Conservation (phyloP, 805 yeast genomes). For the Saturnispora galanensis region DNA sequence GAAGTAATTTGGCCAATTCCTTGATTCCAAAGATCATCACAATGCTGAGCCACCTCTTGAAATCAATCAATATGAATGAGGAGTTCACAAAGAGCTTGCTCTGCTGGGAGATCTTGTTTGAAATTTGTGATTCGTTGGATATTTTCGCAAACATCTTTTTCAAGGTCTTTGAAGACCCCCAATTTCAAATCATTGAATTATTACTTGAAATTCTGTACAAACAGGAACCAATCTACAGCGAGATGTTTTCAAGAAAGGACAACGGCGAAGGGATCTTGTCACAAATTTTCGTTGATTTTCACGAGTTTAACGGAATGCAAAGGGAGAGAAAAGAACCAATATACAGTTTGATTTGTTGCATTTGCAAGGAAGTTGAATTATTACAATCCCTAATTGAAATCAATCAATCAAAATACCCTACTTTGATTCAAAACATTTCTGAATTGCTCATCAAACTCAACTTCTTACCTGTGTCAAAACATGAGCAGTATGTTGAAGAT, state of each 20-base stretch:
- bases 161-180: constrained; percentile 11
- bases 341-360: constrained; percentile 13
- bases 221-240: constrained; percentile 15
- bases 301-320: constrained; percentile 15
- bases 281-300: constrained; percentile 16
- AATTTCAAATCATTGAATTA: constrained; percentile 10
- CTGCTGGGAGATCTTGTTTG: constrained; percentile 20
- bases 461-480: constrained; percentile 32
- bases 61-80: constrained; percentile 2
- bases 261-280: background rate
- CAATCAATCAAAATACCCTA: constrained; percentile 10
- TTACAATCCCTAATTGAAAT: constrained; percentile 22
- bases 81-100: constrained; percentile 9
- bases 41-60: constrained; percentile 16
- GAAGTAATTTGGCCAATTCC: constrained; percentile 29
- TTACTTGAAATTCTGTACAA: constrained; percentile 15
- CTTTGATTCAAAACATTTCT: constrained; percentile 15
- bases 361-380: constrained; percentile 26
- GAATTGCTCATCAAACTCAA: constrained; percentile 31
- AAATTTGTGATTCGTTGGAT: constrained; percentile 22
- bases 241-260: constrained; percentile 8
- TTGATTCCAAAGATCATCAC: constrained; percentile 21
- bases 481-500: constrained; percentile 46
- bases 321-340: constrained; percentile 19
- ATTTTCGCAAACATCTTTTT: constrained; percentile 20